Conservation (phyloP, 768 basidiomycete genomes). For the Albatrellus ellisii region DNA sequence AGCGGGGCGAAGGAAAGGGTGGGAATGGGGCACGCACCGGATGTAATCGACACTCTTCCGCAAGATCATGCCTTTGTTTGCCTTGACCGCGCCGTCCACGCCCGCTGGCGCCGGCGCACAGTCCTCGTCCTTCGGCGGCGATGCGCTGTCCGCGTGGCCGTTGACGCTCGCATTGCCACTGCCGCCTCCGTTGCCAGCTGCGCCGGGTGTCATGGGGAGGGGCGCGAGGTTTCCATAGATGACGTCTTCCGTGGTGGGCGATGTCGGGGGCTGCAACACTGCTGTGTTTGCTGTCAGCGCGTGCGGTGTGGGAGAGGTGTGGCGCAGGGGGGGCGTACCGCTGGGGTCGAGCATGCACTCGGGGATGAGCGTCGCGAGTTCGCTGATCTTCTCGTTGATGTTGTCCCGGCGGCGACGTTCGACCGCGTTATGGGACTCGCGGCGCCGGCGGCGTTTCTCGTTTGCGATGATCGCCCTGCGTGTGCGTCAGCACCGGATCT, state of each 20-base stretch:
- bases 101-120: too few relatives aligned
- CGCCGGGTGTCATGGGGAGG: conserved; percentile 11
- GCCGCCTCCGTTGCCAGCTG: conserved; percentile 10
- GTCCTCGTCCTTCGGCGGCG: too few relatives aligned
- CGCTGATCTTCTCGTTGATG: conserved; percentile 91
- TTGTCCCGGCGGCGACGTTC: conserved; percentile 81
- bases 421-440: conserved; percentile 89
- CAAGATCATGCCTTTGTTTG: conserved; percentile 91
- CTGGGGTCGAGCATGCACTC: conserved; percentile 67
- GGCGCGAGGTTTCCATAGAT: conserved; percentile 11
- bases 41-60: conserved; percentile 48
- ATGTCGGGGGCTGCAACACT: conserved; percentile 8
- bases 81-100: conserved; percentile 51
- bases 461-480: conserved; percentile 43
- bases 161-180: conserved; percentile 14
- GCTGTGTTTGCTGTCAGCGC: neutral
- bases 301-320: neutral
- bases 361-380: conserved; percentile 80
- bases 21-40: conserved; percentile 17
- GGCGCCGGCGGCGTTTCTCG: conserved; percentile 68
- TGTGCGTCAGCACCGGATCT: neutral
- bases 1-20: neutral
- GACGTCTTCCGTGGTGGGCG: conserved; percentile 13
- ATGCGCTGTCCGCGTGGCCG: too few relatives aligned
- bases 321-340: conserved; percentile 18